These are phyloP conservation scores for Blastosporella zonata DNA, from an alignment of 1,284 basidiomycete genomes.

Conservation along the genomic window DNA sequence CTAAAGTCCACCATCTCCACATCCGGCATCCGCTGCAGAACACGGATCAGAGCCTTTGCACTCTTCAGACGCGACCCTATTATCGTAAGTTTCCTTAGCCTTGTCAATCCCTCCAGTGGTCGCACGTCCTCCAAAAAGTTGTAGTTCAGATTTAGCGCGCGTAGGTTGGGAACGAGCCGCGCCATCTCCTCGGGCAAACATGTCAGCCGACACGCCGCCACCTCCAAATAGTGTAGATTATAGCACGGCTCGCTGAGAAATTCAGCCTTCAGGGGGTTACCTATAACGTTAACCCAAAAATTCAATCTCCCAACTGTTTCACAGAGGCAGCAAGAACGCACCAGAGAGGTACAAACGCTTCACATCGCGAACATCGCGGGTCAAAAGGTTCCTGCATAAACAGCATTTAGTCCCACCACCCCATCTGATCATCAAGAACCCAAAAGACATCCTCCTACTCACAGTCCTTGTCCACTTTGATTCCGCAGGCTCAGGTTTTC, in stretches of 20 bases:
- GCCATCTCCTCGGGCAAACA: constrained; percentile 69
- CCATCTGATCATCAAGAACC: constrained; percentile 22
- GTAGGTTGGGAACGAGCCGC: constrained; percentile 77
- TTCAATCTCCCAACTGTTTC: not conserved
- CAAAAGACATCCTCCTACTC: constrained; percentile 48
- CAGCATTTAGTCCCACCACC: constrained; percentile 12
- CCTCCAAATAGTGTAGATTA: constrained; percentile 90
- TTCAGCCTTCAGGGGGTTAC: constrained; percentile 40
- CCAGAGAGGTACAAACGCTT: constrained; percentile 94
- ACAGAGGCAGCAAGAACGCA: constrained; percentile 34
- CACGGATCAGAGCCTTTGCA: constrained; percentile 67
- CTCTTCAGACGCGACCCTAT: constrained; percentile 80
- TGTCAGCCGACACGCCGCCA: constrained; percentile 86
- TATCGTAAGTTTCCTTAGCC: constrained; percentile 79
- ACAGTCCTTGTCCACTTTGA: constrained; percentile 76
- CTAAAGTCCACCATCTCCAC: constrained; percentile 89
- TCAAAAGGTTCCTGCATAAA: constrained; percentile 48
- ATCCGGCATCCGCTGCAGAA: constrained; percentile 69
- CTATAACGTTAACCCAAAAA: constrained; percentile 25
- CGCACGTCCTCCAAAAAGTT: constrained; percentile 82
- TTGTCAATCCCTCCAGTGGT: constrained; percentile 66
- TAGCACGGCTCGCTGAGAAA: constrained; percentile 64
- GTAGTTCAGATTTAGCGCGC: constrained; percentile 93
- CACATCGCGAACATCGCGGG: constrained; percentile 81
- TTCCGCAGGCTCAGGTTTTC: constrained; percentile 92